Base-by-base conservation (phyloP, 164 flowering plant genomes). In the Cinnamomum micranthum region DNA sequence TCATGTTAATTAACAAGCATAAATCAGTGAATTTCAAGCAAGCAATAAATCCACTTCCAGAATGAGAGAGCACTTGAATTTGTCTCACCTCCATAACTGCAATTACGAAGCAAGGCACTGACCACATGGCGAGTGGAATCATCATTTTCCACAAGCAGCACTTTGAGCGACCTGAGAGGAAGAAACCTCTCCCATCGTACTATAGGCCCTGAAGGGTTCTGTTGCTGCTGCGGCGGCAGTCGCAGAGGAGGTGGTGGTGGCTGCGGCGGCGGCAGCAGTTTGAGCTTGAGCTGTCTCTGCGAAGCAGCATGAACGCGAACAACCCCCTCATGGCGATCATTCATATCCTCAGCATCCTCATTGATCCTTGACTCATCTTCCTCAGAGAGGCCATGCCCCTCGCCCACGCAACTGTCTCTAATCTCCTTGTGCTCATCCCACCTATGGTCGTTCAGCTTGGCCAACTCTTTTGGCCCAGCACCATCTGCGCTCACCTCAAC, bases 111-210 rank as follows among this genome's bases (percentile, higher is more conserved):
- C 80, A 89, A 73, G 17, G 90, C 90, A 77, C 85, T 81, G 76
- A 87, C 89, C 14, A 89, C 85, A 50, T 89, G 92, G 55, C 90
- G 86, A 52, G 92, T 89, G 27, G 86, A 89, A 77, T 89, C 89
- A 76, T 89, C 92, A 81, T 83, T 84, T 79, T 89, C 92, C 77
- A 89, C 90, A 71, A 89, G 78, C 76, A 89, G 75, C 71, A 89
- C 89, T 73, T 83, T 86, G 77, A 87, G 78, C 17, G 92, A 75
- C 70, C 85, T 81, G 69, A 85, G 76, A 65, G 86, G 89, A 35
- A 89, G 89, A 83, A 87, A 89, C 77, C 87, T 85, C 73, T 87
- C 90, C 92, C 92, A 93, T 9, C 81, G 75, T 51, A 89, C 82
- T 68, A 77, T 71, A 6, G 91, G 69, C 41, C 86, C 90, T 76